A percentile compares a stretch with the other conserved stretches of the same genome.
These are phyloP conservation scores for Histomonas meleagridis DNA, from an alignment of 208 protist species.

Conservation along the genomic window DNA sequence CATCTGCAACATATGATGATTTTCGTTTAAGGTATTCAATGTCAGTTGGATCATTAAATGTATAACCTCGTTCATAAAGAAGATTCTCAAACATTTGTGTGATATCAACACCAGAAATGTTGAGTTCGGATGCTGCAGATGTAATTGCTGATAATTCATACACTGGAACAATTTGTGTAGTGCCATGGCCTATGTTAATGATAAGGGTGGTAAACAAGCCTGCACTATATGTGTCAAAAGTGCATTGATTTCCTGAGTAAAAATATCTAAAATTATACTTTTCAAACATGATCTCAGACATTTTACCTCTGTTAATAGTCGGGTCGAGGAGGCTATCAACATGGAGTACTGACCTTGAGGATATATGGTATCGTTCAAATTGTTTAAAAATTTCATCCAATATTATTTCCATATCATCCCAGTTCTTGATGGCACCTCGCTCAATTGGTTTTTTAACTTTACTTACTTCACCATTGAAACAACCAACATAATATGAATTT, in stretches of 20 bases:
- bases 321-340: conserved; percentile 70
- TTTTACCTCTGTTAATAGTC: conserved; percentile 69
- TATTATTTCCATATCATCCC: conserved; percentile 86
- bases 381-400: conserved; percentile 94
- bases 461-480: conserved; percentile 82
- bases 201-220: conserved; percentile 70
- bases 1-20: conserved; percentile 58
- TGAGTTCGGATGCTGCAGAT: conserved; percentile 56
- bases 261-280: conserved; percentile 62
- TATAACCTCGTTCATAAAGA: conserved; percentile 54
- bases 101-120: conserved; percentile 62
- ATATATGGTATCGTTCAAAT: too few species aligned
- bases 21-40: conserved; percentile 66
- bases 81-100: conserved; percentile 59
- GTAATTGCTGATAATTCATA: conserved; percentile 66
- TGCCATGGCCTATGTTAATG: conserved; percentile 81
- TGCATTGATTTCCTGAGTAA: conserved; percentile 73
- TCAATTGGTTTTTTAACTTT: conserved; percentile 75
- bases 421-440: conserved; percentile 78
- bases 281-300: conserved; percentile 71
- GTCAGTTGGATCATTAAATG: conserved; percentile 57
- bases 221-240: conserved; percentile 72
- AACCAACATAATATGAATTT: conserved; percentile 74
- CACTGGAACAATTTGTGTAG: conserved; percentile 86
- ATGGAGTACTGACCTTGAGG: conserved; percentile 83